Evolutionary conservation across 148 eudicot species (phyloP).

Genomic region (Rhododendron simsii): DNA sequence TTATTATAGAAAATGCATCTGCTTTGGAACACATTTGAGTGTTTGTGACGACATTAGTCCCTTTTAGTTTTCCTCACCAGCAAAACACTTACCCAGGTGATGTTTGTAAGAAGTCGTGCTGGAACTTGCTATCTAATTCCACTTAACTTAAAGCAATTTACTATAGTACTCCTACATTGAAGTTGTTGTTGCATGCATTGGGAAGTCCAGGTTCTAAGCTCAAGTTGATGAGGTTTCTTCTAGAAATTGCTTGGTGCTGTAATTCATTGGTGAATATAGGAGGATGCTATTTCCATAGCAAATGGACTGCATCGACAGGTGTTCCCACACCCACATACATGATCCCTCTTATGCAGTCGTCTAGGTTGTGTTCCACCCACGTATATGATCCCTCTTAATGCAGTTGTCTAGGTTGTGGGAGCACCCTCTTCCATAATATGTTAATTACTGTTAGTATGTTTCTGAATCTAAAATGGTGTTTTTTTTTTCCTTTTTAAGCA

Average conservation of each 20-base stretch:
- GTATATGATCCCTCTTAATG: neutral
- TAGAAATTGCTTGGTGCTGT: neutral
- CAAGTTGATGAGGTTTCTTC: neutral
- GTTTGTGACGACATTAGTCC: neutral
- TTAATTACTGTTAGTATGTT: neutral
- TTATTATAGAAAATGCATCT: neutral
- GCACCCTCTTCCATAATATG: neutral
- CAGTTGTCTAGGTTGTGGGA: neutral
- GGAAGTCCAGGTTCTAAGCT: neutral
- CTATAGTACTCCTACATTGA: neutral
- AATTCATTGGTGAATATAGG: neutral
- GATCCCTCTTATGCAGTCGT: neutral
- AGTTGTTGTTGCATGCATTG: neutral
- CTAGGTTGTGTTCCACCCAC: neutral
- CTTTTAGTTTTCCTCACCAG: neutral
- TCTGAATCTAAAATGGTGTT: neutral
- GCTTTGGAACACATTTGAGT: neutral
- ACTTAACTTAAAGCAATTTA: neutral
- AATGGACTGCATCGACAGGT: neutral
- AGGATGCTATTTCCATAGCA: neutral
- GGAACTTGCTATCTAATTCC: neutral
- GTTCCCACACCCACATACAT: neutral
- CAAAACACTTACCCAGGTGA: neutral
- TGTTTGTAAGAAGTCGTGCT: neutral
- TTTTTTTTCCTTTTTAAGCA: constrained; percentile 23